Base-by-base conservation (phyloP, 192 early-diverging fungal species). In the Pilobolus umbonatus region DNA sequence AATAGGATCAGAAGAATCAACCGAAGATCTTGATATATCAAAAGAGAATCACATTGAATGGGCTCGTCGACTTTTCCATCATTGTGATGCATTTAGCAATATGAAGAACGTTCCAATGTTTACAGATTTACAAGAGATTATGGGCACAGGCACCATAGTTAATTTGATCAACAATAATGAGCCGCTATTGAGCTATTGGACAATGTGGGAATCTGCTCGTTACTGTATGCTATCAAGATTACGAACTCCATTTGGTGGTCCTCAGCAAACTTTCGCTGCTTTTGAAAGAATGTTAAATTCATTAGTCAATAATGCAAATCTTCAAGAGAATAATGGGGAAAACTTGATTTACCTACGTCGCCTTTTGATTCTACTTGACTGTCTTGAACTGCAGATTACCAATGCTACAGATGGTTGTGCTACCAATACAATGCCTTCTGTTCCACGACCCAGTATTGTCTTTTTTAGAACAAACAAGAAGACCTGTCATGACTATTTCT, bases 401-500 rank as follows among this genome's bases (percentile, higher is more conserved):
- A 83, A 85, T 67, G 82, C 88, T 4, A 53, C 73, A 0, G 71
- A 75, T 26, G 90, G 88, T 8, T 77, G 78, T 17, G 73, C 77
- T 0, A 69, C 75, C 10, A 68, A 68, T n/a, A 65, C 68, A 2
- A 55, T 83, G n/a, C 79, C 89, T 3, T 57, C 74, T n/a, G 74
- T 83, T 6, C 80, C 90, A 4, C 79, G 80, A 42, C 57, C 80
- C 1, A 84, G 80, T 28, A 78, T 85, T 29, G 24, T 79, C 0
- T 93, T 93, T 63, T 91, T 92, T 36, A 55, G 76, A 48, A 74
- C 84, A 6, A 93, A 93, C 64, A 73, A 76, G 11, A 77, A 76
- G 35, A 76, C 84, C 11, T 90, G 88, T 57, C 79, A 88, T 24
- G 91, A 93, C 30, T 93, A 89, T 83, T 92, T 92, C 36, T 35